phyloP scores from a whole-genome alignment of 176 grass and related monocot genomes.

The Juncus effusus region DNA sequence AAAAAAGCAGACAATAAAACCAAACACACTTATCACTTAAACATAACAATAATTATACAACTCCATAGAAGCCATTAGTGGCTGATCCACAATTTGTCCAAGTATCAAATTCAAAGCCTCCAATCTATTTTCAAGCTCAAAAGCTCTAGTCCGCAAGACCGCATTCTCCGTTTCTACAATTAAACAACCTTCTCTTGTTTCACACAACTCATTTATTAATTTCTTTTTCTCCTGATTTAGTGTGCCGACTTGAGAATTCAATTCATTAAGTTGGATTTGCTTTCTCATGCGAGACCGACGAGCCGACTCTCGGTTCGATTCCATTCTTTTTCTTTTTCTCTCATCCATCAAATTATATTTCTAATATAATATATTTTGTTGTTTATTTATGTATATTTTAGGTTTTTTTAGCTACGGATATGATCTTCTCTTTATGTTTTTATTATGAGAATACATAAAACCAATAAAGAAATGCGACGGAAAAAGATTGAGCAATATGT shows the following conservation, averaged over 20 bases:
- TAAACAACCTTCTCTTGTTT: constrained; percentile 22
- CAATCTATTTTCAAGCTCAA: constrained; percentile 46
- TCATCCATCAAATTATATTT: constrained; percentile 29
- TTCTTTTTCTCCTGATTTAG: constrained; percentile 39
- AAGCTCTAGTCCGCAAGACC: constrained; percentile 34
- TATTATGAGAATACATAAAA: constrained; percentile 93
- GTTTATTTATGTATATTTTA: constrained; percentile 10
- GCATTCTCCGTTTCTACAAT: constrained; percentile 48
- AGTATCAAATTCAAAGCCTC: constrained; percentile 34
- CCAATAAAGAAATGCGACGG: constrained; percentile 91
- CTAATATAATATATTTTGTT: neutral
- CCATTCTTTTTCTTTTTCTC: constrained; percentile 66
- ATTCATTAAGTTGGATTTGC: constrained; percentile 48
- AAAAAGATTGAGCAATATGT: constrained; percentile 69
- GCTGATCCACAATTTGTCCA: neutral
- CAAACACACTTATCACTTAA: neutral
- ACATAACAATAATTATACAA: constrained; percentile 3
- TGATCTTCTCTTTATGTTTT: neutral
- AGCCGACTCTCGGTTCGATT: constrained; percentile 76
- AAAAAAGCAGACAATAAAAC: too few relatives aligned
- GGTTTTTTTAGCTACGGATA: neutral
- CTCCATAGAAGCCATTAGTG: constrained; percentile 5
- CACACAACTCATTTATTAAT: constrained; percentile 27
- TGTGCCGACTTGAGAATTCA: constrained; percentile 32
- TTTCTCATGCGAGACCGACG: constrained; percentile 63